Conservation (phyloP, 2,329 filamentous ascomycete species). For the Davidsoniella australis region DNA sequence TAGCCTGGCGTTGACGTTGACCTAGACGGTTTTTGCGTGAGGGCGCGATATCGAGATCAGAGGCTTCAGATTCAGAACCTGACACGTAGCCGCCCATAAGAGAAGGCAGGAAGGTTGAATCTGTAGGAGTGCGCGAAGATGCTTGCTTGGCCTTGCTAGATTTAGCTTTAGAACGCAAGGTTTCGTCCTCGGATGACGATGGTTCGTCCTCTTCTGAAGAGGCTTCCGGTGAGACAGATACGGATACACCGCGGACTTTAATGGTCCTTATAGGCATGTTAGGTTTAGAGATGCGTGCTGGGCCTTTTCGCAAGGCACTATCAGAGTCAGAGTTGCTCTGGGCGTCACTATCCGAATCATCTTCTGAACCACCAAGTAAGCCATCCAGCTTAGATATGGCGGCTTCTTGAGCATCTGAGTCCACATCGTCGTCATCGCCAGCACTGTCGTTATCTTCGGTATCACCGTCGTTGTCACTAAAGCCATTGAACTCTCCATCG, state of each 20-base stretch:
- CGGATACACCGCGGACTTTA: constrained; percentile 23
- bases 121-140: constrained; percentile 14
- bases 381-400: constrained; percentile 28
- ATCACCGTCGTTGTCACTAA: constrained; percentile 15
- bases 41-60: constrained; percentile 45
- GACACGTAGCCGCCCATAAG: constrained; percentile 69
- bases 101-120: constrained; percentile 53
- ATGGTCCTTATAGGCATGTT: constrained; percentile 12
- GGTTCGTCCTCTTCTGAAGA: constrained; percentile 4
- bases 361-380: constrained; percentile 28
- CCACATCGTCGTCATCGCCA: constrained; percentile 16
- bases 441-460: constrained; percentile 15
- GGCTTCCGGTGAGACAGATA: constrained; percentile 14
- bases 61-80: constrained; percentile 48
- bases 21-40: constrained; percentile 58
- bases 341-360: constrained; percentile 20
- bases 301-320: background rate
- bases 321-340: constrained; percentile 19
- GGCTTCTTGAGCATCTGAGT: constrained; percentile 20
- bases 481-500: constrained; percentile 14
- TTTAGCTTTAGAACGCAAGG: constrained; percentile 10
- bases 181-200: constrained; percentile 10
- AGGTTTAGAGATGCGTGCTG: no score
- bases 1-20: constrained; percentile 59
- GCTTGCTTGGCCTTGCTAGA: constrained; percentile 8